Evolutionary conservation across 345 rosid species (phyloP).

Genomic region (Trapa incisa): DNA sequence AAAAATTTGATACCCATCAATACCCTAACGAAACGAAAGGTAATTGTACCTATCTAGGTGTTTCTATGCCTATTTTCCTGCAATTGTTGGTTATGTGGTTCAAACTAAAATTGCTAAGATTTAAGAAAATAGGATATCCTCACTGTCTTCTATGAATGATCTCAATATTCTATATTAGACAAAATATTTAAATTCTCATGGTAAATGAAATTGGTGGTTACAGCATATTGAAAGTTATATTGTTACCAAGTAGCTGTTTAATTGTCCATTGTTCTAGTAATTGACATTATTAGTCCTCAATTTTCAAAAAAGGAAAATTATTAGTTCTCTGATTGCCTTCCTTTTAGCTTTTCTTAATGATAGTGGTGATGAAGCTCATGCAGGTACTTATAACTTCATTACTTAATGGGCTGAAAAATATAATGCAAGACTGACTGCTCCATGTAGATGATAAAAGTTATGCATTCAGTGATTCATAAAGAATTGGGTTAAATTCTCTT

Average conservation of each 20-base stretch:
- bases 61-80: neutral
- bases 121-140: neutral
- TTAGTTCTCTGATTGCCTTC: neutral
- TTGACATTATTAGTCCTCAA: neutral
- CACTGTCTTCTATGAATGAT: neutral
- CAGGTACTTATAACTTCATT: neutral
- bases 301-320: too few relatives aligned
- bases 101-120: neutral
- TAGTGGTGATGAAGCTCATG: neutral
- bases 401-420: neutral
- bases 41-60: slow-evolving; percentile 10
- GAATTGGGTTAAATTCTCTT: slow-evolving; percentile 6
- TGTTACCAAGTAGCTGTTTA: neutral
- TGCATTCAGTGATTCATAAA: neutral
- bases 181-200: neutral
- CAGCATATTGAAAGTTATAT: neutral
- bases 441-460: neutral
- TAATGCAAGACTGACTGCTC: neutral
- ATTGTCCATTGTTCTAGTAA: neutral
- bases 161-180: neutral
- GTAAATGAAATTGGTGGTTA: neutral
- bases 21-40: slow-evolving; percentile 95
- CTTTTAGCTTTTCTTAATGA: neutral
- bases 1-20: slow-evolving; percentile 86
- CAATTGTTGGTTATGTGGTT: neutral